Base-by-base conservation (phyloP, 306 rosid species). In the Corylus heterophylla region DNA sequence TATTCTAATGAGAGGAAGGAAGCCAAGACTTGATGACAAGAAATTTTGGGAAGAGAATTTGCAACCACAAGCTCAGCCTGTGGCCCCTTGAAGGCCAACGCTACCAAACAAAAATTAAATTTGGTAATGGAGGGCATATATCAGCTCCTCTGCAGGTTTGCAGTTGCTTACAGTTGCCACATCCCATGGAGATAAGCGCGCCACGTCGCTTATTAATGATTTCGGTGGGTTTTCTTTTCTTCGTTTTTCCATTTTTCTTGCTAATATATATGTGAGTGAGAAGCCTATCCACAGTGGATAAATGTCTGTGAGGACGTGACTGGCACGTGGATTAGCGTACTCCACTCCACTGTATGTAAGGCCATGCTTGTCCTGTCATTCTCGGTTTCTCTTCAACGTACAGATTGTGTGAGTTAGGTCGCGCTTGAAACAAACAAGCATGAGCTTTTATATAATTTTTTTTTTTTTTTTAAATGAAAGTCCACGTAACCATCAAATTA, bases 41-140 rank as follows among this genome's bases (percentile, higher is more conserved):
- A 29, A 54, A 70, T 45, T 3, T 17, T 4, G 75, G 56, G 73
- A 54, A 61, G 78, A 71, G 69, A 79, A 81, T 78, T 79, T 63
- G 81, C 81, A 84, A 35, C 96, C 98, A 92, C 97, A 82, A 88
- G 52, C 39, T 22, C 37, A 72, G 76, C 71, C 4, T 85, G 92
- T 85, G 97, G 97, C 86, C 92, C 90, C 73, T 22, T 10, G 71
- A 79, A 69, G 6, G 87, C 92, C 97, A 89, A 79, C 92, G 55
- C 82, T 48, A 86, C 58, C 39, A 13, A 55, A 85, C 80, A 81
- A 77, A 52, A 31, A 64, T 1, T 17, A 42, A 69, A 80, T 74
- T n/a, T 59, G n/a, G 6, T 4, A 25, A 7, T 59, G 14, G 7
- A 2, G 37, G 37, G 10, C 17, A 25, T 59, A 67, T 2, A 44